Evolutionary conservation across 1,139 yeast species (phyloP).

Genomic region (Zygoascus meyerae): DNA sequence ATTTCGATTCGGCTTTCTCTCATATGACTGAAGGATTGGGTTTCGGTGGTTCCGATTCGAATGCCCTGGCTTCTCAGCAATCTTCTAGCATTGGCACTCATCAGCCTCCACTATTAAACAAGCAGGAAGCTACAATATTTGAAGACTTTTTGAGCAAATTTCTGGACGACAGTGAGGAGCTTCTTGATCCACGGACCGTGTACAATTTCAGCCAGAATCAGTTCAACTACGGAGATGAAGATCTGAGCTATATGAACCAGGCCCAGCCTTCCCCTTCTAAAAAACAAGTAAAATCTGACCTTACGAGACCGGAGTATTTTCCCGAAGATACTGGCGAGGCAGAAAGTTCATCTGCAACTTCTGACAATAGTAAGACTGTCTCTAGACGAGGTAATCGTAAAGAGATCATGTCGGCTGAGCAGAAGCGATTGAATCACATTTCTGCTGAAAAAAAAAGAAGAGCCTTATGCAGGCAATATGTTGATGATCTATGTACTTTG

Average conservation of each 20-base stretch:
- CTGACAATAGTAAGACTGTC: no score
- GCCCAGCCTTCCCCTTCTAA: not conserved
- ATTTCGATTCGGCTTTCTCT: slow-evolving; percentile 21
- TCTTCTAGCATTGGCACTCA: not conserved
- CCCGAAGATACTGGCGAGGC: no score
- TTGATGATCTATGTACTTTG: slow-evolving; percentile 34
- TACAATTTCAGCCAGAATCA: not conserved
- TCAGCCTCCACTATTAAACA: slow-evolving; percentile 30
- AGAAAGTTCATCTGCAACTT: no score
- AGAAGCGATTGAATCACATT: slow-evolving; percentile 67
- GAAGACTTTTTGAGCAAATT: slow-evolving; percentile 35
- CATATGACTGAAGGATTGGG: slow-evolving; percentile 13
- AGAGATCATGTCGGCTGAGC: slow-evolving; percentile 55
- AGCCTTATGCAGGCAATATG: slow-evolving; percentile 52
- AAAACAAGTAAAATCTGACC: no score
- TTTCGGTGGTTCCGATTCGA: not conserved
- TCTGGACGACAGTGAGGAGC: slow-evolving; percentile 34
- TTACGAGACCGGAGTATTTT: not conserved
- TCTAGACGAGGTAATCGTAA: slow-evolving; percentile 18
- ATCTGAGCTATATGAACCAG: not conserved
- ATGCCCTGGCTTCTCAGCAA: not conserved
- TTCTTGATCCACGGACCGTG: slow-evolving; percentile 30
- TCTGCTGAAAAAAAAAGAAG: slow-evolving; percentile 73
- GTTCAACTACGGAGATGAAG: not conserved
- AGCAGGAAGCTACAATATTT: slow-evolving; percentile 34